Base-by-base conservation (phyloP, 805 yeast genomes). In the Deakozyma indianensis region DNA sequence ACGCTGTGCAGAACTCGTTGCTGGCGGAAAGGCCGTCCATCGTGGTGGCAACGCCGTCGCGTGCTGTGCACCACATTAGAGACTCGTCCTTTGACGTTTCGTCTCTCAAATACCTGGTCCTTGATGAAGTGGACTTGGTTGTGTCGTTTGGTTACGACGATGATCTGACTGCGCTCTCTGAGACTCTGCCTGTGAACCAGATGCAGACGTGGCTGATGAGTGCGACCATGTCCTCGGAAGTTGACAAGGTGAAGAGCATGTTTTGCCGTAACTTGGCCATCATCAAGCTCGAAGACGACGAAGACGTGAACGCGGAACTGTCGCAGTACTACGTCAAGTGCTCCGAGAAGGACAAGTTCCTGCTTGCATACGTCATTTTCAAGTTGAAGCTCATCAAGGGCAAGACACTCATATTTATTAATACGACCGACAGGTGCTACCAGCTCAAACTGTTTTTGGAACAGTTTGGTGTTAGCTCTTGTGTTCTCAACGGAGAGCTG, bases 61-160 rank as follows among this genome's bases (percentile, higher is more conserved):
- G 82, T 56, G 71, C 88, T 46, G 67, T 82, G 18, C 66, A 69
- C 43, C 64, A 69, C 47, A 55, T 71, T 27, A 66, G 71, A 44
- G 57, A 62, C 3, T 65, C 67, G 21, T 55, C 67, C 35, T 61
- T 84, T 16, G 71, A 75, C 45, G 66, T 82, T 45, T 69, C 73
- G 22, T 62, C 70, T 23, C 70, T 92, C 46, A 72, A 73, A 49
- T 84, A 75, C 57, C 64, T 92, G 42, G 94, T 86, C 24, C 83
- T 90, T 50, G 98, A 92, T 66, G 98, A 92, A 64, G 97, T 92
- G 23, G 98, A 92, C 66, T 71, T 92, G 54, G 76, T 92, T 42
- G 66, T 85, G 43, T 81, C 94, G 1, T 92, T 83, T 61, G 98
- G 98, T 22, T 86, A 92, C 61, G 75, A 78, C 52, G 94, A 85